Evolutionary conservation across 1,284 basidiomycete species (phyloP).

Genomic region (Leccinum holopus): DNA sequence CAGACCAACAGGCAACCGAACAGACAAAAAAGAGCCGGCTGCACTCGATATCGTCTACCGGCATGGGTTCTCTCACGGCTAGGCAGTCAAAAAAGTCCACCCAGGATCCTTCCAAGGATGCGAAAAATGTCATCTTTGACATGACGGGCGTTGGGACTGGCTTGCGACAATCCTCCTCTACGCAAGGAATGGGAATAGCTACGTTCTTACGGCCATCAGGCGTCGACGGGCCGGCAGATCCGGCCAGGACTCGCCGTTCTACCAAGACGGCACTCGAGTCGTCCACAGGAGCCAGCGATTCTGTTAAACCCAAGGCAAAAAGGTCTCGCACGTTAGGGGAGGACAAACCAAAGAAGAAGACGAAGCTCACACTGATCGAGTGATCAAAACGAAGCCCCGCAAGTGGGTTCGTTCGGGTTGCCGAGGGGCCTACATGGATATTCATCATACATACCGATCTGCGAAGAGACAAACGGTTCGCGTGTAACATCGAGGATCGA

Average conservation of each 20-base stretch:
- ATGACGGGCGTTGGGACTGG: constrained; percentile 47
- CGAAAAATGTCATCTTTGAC: constrained; percentile 52
- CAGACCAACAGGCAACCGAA: constrained; percentile 14
- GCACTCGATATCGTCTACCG: constrained; percentile 22
- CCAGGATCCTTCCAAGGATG: constrained; percentile 40
- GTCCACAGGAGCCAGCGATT: constrained; percentile 9
- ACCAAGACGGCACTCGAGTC: constrained; percentile 7
- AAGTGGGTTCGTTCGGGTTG: constrained; percentile 21
- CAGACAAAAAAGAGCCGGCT: constrained; percentile 18
- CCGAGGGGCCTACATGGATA: constrained; percentile 19
- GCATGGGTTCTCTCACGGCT: constrained; percentile 25
- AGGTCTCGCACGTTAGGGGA: constrained; percentile 19
- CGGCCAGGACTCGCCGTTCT: constrained; percentile 10
- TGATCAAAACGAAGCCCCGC: constrained; percentile 19
- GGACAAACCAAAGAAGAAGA: constrained; percentile 29
- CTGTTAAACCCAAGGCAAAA: constrained; percentile 18
- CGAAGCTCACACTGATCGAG: constrained; percentile 25
- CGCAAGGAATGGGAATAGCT: constrained; percentile 6
- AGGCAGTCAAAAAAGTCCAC: constrained; percentile 22
- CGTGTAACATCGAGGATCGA: constrained; percentile 24
- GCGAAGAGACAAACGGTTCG: constrained; percentile 16
- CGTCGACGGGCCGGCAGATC: constrained; percentile 19
- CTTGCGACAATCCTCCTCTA: constrained; percentile 33
- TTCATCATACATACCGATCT: constrained; percentile 22
- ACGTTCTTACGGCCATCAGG: constrained; percentile 25